These are phyloP conservation scores for Hibiscus mutabilis DNA, from an alignment of 345 rosid genomes.

Conservation along the genomic window DNA sequence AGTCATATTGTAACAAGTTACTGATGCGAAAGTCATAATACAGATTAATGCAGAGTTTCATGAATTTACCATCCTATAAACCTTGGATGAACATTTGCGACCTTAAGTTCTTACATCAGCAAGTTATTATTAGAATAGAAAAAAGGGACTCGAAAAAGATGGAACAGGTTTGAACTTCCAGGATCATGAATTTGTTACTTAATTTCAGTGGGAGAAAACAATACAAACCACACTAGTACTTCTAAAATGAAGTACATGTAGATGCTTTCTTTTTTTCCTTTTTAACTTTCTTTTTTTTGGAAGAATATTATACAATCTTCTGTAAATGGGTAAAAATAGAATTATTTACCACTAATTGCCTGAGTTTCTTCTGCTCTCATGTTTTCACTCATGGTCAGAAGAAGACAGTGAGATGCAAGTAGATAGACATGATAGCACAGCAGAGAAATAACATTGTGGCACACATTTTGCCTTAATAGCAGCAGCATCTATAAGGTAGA, in stretches of 20 bases:
- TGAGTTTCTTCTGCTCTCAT: background rate
- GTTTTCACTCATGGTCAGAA: background rate
- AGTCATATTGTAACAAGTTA: slow-evolving; percentile 1
- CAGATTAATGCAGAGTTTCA: background rate
- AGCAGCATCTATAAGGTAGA: background rate
- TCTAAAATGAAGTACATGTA: background rate
- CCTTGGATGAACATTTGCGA: background rate
- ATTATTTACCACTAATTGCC: background rate
- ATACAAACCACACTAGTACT: background rate
- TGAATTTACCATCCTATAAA: background rate
- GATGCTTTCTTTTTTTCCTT: background rate
- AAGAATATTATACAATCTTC: background rate
- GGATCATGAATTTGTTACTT: background rate
- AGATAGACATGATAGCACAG: background rate
- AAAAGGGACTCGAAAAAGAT: background rate
- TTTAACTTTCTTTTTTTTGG: background rate
- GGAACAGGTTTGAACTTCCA: background rate
- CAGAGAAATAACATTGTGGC: background rate
- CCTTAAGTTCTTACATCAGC: background rate
- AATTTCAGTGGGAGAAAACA: background rate
- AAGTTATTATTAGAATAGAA: background rate
- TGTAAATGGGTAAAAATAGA: background rate
- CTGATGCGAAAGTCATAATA: background rate
- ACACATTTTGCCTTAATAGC: background rate
- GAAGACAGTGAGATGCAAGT: background rate